Base-by-base conservation (phyloP, 371 early-diverging fungal species). In the Mucor circinelloides region DNA sequence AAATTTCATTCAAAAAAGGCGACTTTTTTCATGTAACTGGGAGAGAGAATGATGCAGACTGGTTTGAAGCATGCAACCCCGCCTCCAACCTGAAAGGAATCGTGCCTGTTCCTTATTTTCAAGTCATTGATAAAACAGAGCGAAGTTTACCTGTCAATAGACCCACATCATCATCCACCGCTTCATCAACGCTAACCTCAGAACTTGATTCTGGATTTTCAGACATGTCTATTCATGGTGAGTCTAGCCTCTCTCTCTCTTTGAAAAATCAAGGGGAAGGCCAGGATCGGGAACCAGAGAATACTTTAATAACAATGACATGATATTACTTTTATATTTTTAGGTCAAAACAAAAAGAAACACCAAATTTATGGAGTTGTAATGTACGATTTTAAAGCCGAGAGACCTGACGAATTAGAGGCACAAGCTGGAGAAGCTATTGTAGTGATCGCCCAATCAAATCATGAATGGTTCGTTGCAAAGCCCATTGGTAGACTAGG, bases 11-110 rank as follows among this genome's bases (percentile, higher is more conserved):
- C 72, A 65, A 77, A 46, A 85, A 85, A 57, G 97, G 96, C 58
- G 97, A 97, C 67, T 95, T 95, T 71, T 95, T 95, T 80, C 93
- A 93, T 77, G 97, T 96, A 19, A 85, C 90, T 27, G 92, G 90
- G 42, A 86, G 90, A 76, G 93, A 93, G 57, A 85, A 87, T 65
- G 92, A 94, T 73, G 60, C 69, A 8, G 81, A 87, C 52, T 93
- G 90, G 89, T 97, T 90, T 73, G 92, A 94, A 63, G 97, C 93
- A 3, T 87, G 87, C 56, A 94, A 97, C 70, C 95, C 96, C 32
- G 78, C 89, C 40, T 87, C 89, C n/a, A 88, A 91, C 60, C 74
- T 83, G 9, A 85, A 90, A 34, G 97, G 97, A 6, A 73, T 90
- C 48, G 96, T 94, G 23, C 95, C 95, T 13, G 90, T 90, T 8